These are phyloP conservation scores for Solanum peruvianum DNA, from an alignment of 257 asterid genomes.

Conservation along the genomic window DNA sequence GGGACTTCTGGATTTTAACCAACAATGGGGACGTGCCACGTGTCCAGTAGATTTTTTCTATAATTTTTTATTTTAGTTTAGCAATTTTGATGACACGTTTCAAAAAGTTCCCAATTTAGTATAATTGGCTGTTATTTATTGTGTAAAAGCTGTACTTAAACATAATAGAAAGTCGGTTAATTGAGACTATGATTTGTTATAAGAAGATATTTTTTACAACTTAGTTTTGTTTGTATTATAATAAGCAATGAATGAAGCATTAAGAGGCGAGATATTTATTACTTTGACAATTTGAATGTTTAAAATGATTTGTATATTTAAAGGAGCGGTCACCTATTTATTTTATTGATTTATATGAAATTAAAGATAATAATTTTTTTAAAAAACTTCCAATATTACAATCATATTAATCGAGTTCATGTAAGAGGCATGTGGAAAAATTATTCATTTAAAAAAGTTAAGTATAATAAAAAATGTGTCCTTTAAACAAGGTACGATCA, in stretches of 20 bases:
- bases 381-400: not conserved
- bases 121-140: not conserved
- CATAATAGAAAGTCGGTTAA: not conserved
- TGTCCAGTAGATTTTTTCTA: not conserved
- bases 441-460: no score
- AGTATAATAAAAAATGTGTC: rapidly evolving
- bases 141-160: not conserved
- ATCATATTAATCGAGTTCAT: not conserved
- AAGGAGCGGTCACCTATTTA: not conserved
- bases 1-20: not conserved
- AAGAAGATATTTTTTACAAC: not conserved
- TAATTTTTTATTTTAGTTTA: not conserved
- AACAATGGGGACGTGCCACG: constrained; percentile 7
- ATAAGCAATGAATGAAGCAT: not conserved
- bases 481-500: not conserved
- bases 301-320: not conserved
- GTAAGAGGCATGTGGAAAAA: not conserved
- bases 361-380: not conserved
- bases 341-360: not conserved
- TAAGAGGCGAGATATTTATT: not conserved
- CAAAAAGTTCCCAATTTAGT: not conserved
- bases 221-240: not conserved
- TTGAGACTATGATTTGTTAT: not conserved
- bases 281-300: not conserved
- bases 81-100: not conserved